phyloP scores from a whole-genome alignment of 1,139 yeast genomes.

The Insectozyma bohioensis region DNA sequence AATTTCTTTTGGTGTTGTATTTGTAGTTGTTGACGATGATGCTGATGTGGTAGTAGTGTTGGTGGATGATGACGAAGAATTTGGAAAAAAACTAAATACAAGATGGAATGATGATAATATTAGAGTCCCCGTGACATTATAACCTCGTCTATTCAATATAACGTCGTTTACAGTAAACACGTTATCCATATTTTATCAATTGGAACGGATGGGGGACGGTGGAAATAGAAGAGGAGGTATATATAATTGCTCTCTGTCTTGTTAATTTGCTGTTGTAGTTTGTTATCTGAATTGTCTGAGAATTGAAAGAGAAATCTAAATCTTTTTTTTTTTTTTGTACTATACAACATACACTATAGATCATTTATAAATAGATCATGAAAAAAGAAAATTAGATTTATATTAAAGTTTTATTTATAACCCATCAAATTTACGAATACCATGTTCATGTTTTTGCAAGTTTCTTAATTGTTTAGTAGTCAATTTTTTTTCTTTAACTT shows the following conservation, averaged over 20 bases:
- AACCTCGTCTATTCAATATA: conserved; percentile 68
- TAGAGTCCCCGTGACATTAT: conserved; percentile 62
- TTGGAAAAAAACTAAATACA: conserved; percentile 57
- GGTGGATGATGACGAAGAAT: conserved; percentile 16
- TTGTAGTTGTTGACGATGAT: conserved; percentile 5
- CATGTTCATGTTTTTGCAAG: conserved; percentile 58
- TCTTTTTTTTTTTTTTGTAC: not conserved
- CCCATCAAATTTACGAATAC: conserved; percentile 67
- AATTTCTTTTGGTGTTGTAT: conserved; percentile 53
- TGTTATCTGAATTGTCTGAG: not conserved
- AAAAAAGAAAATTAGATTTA: too few species aligned
- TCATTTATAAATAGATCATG: too few species aligned
- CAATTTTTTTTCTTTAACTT: conserved; percentile 33
- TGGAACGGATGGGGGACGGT: too few species aligned
- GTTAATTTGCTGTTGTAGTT: too few species aligned
- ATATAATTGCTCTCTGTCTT: too few species aligned
- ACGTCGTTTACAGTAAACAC: conserved; percentile 61
- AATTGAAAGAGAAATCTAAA: not conserved
- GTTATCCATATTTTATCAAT: conserved; percentile 18
- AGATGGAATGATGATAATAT: conserved; percentile 84
- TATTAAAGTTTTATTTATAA: too few species aligned
- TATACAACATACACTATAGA: too few species aligned
- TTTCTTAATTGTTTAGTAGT: conserved; percentile 49
- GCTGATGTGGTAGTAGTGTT: not conserved
- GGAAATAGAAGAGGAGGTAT: too few species aligned